phyloP scores from a whole-genome alignment of 2,329 filamentous ascomycete genomes.

The Aspergillus felis region DNA sequence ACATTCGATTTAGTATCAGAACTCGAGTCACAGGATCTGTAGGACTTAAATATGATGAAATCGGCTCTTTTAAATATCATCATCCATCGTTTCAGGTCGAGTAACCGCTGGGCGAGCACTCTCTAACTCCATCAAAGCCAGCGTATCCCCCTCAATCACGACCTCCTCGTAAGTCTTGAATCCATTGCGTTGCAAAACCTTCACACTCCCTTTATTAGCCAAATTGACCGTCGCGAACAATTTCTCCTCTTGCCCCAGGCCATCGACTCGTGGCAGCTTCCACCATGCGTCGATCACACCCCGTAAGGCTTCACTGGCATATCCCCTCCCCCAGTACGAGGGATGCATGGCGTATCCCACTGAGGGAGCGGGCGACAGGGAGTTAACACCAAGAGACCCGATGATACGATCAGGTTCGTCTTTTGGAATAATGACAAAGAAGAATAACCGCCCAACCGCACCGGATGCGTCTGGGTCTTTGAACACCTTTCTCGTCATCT shows the following conservation, averaged over 20 bases:
- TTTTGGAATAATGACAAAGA: slow-evolving; percentile 14
- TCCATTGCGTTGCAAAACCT: slow-evolving; percentile 16
- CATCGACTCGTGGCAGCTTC: slow-evolving; percentile 8
- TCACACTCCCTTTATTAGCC: slow-evolving; percentile 17
- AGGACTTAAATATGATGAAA: no score
- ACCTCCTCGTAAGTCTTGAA: slow-evolving; percentile 13
- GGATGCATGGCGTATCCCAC: slow-evolving; percentile 24
- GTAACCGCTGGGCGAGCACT: background rate
- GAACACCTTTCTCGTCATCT: slow-evolving; percentile 13
- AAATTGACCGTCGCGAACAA: slow-evolving; percentile 17
- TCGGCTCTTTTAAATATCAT: no score
- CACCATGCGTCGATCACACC: slow-evolving; percentile 22
- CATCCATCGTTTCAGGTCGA: background rate
- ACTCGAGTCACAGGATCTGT: no score
- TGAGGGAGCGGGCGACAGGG: slow-evolving; percentile 13
- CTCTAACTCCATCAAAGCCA: slow-evolving; percentile 12
- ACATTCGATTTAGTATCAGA: background rate
- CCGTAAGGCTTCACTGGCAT: slow-evolving; percentile 20
- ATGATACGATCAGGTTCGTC: slow-evolving; percentile 12
- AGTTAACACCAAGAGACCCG: slow-evolving; percentile 17
- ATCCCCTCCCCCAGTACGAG: slow-evolving; percentile 22
- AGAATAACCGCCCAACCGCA: slow-evolving; percentile 14
- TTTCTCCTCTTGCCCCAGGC: slow-evolving; percentile 4
- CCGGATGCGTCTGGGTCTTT: slow-evolving; percentile 18
- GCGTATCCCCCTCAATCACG: slow-evolving; percentile 11